These are phyloP conservation scores for Microbotryomycetes sp. DNA, from an alignment of 1,284 basidiomycete species.

Conservation along the genomic window DNA sequence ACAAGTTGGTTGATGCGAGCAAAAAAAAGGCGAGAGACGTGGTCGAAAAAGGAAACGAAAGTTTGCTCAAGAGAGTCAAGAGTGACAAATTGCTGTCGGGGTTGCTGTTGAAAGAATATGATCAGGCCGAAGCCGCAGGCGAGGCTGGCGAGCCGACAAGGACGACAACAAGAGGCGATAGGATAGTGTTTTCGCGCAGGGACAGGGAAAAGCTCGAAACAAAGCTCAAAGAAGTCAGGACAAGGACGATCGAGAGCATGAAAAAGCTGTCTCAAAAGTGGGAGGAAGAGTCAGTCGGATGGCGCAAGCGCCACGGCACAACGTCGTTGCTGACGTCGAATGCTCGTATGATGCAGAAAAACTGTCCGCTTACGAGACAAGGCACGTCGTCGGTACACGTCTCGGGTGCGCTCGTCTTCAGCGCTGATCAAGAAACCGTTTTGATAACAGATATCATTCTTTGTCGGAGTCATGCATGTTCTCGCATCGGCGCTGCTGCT, in stretches of 20 bases:
- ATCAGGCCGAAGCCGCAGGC: background rate
- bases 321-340: background rate
- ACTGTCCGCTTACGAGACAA: constrained; percentile 34
- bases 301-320: no score
- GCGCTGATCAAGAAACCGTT: background rate
- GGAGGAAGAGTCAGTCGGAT: constrained; percentile 35
- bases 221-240: constrained; percentile 30
- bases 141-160: background rate
- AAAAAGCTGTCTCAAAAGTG: constrained; percentile 32
- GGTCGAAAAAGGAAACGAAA: background rate
- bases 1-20: constrained; percentile 22
- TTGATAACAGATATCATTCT: constrained; percentile 33
- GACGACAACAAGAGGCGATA: no score
- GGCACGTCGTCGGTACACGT: background rate
- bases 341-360: constrained; percentile 9
- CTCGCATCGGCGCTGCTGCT: constrained; percentile 34
- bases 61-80: constrained; percentile 17
- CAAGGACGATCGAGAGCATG: constrained; percentile 24
- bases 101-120: background rate
- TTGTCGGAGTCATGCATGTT: constrained; percentile 38
- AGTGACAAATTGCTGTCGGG: constrained; percentile 4
- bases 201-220: constrained; percentile 33
- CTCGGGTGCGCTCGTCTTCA: background rate
- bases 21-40: constrained; percentile 2
- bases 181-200: constrained; percentile 6